Base-by-base conservation (phyloP, 1,284 basidiomycete genomes). In the Ganoderma lucidum region DNA sequence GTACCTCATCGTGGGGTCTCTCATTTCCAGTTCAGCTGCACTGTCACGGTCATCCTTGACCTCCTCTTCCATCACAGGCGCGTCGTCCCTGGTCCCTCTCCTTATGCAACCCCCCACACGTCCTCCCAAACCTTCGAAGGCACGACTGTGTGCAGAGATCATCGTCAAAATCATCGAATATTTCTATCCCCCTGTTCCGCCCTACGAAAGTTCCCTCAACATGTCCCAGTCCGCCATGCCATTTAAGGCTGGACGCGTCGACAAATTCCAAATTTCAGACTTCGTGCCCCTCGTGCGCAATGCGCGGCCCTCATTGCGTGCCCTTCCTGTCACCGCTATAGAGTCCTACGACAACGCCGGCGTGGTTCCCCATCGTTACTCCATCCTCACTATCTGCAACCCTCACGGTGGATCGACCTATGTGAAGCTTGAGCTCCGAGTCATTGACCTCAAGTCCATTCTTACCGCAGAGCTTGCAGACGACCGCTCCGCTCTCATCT, bases 361-460 rank as follows among this genome's bases (percentile, higher is more conserved):
- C 35, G 2, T 65, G 5, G 19, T 65, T 55, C 41, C 55, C 8
- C 56, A 65, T 41, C 42, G 58, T 1, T 65, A 48, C 56, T 14
- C 58, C 32, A 8, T 60, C 64, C 32, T 48, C 56, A 42, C 14
- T 30, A 35, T 60, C 30, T 30, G 3, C 6, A 44, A 15, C 19
- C 44, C 37, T 37, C 61, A 62, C 28, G 44, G 15, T 30, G 61
- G 44, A 4, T 32, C 35, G 28, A 63, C 45, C 19, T 63, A n/a
- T 44, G 17, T 51, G 32, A 63, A 51, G 62, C 48, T 62, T 42
- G 32, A 62, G 41, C 59, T 42, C 32, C 37, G 45, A 28, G 45
- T 2, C 14, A 2, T 37, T 10, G 32, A 44, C 48, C 23, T 58
- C 12, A 23, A 23, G 41, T 37, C 41, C 64, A 17, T 65, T 10